Percentiles rank a stretch among this genome's conserved stretches.
phyloP scores from a whole-genome alignment of 1,139 yeast genomes.

The Kurtzmaniella natalensis region DNA sequence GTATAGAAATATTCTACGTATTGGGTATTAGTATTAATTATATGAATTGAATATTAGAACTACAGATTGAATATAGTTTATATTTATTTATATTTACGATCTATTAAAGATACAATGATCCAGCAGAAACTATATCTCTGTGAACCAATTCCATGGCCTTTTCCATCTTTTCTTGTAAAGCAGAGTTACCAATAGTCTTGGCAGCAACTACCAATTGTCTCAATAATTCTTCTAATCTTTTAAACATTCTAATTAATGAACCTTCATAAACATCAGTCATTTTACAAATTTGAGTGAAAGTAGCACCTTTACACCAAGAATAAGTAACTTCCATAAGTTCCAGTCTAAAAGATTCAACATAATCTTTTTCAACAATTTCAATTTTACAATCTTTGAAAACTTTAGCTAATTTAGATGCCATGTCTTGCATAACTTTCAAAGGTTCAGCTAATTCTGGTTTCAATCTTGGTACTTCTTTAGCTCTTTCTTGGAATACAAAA shows the following conservation, averaged over 20 bases:
- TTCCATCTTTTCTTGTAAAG: slow-evolving; percentile 84
- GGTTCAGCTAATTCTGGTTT: slow-evolving; percentile 90
- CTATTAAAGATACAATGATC: slow-evolving; percentile 72
- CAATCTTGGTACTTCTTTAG: slow-evolving; percentile 81
- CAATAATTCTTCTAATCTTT: slow-evolving; percentile 87
- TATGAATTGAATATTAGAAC: no score
- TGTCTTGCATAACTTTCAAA: slow-evolving; percentile 76
- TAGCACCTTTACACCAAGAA: slow-evolving; percentile 96
- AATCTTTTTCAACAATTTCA: slow-evolving; percentile 85
- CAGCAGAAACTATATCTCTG: slow-evolving; percentile 96
- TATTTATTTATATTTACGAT: no score
- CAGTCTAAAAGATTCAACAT: slow-evolving; percentile 83
- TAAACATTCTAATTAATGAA: slow-evolving; percentile 86
- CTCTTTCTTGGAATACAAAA: slow-evolving; percentile 94
- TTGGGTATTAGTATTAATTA: no score
- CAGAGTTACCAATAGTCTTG: slow-evolving; percentile 85
- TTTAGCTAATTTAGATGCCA: slow-evolving; percentile 87
- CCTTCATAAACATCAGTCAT: slow-evolving; percentile 99
- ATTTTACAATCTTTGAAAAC: slow-evolving; percentile 85
- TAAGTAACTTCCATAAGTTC: slow-evolving; percentile 95
- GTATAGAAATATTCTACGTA: no score
- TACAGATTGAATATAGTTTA: no score
- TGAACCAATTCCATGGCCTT: slow-evolving; percentile 80
- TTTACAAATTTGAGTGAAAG: slow-evolving; percentile 93
- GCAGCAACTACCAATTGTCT: slow-evolving; percentile 90